Evolutionary conservation across 2,329 filamentous ascomycete species (phyloP).

Genomic region (Xylariaceae sp.): DNA sequence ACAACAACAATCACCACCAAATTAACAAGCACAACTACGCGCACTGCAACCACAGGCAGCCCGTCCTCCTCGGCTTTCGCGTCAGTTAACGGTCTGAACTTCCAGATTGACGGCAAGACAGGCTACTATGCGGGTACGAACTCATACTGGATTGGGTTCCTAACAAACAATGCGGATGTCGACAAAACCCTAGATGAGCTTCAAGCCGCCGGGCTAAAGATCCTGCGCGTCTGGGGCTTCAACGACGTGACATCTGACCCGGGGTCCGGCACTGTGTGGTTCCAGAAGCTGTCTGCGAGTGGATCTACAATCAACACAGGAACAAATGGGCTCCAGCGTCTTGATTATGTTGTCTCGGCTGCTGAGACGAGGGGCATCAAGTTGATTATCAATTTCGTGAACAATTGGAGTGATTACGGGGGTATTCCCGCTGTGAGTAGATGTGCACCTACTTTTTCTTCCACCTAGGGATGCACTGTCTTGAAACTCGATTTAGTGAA

Average conservation of each 20-base stretch:
- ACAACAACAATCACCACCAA: conserved; percentile 3
- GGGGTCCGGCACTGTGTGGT: conserved; percentile 51
- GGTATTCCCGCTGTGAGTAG: conserved; percentile 60
- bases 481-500: no score
- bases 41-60: conserved; percentile 1
- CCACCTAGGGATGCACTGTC: background rate
- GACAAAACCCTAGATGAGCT: conserved; percentile 58
- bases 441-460: background rate
- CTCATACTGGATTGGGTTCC: conserved; percentile 59
- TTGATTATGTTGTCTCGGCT: conserved; percentile 67
- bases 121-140: conserved; percentile 59
- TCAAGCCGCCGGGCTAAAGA: conserved; percentile 57
- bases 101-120: conserved; percentile 50
- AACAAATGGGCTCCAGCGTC: conserved; percentile 64
- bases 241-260: conserved; percentile 59
- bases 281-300: conserved; percentile 57
- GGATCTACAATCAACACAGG: conserved; percentile 68
- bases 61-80: conserved; percentile 17
- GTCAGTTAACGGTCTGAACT: conserved; percentile 29
- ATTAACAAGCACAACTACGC: background rate
- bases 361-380: conserved; percentile 66
- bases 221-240: conserved; percentile 66
- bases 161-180: conserved; percentile 59
- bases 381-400: conserved; percentile 70
- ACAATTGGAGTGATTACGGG: conserved; percentile 73